These are phyloP conservation scores for Gyrodon lividus DNA, from an alignment of 768 basidiomycete species.

Conservation along the genomic window DNA sequence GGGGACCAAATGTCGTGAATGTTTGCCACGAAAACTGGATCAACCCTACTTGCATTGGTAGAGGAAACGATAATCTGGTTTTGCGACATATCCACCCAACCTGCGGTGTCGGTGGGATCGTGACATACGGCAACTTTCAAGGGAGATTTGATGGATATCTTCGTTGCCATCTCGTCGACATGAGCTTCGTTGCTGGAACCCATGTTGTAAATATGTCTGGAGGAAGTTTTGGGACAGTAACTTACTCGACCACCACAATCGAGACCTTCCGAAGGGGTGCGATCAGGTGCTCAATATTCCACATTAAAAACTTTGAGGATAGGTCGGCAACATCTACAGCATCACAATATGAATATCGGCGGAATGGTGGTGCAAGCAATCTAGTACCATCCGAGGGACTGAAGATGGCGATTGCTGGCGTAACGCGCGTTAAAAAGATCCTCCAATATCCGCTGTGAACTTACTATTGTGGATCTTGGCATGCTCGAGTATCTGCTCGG, in stretches of 20 bases:
- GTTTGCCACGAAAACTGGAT: background rate
- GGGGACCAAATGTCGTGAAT: slow-evolving; percentile 5
- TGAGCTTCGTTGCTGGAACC: slow-evolving; percentile 8
- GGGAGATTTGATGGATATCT: slow-evolving; percentile 15
- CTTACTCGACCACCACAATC: slow-evolving; percentile 22
- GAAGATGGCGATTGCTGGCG: slow-evolving; percentile 19
- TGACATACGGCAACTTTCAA: slow-evolving; percentile 18
- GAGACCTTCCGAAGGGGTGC: slow-evolving; percentile 9
- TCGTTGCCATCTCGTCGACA: slow-evolving; percentile 14
- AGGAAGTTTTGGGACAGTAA: background rate
- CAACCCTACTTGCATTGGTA: slow-evolving; percentile 36
- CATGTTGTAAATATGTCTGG: background rate
- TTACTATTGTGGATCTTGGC: slow-evolving; percentile 22
- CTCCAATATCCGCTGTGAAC: background rate
- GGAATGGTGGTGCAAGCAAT: background rate
- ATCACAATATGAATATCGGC: slow-evolving; percentile 2
- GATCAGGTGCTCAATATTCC: slow-evolving; percentile 8
- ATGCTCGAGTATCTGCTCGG: slow-evolving; percentile 16
- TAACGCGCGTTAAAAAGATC: slow-evolving; percentile 1
- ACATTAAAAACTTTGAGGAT: slow-evolving; percentile 18
- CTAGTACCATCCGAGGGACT: slow-evolving; percentile 19
- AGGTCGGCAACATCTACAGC: slow-evolving; percentile 17
- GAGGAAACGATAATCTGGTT: slow-evolving; percentile 42
- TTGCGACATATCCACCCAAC: slow-evolving; percentile 17
- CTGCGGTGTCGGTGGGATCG: slow-evolving; percentile 11